A percentile compares a stretch with the other conserved stretches of the same genome.
Evolutionary conservation across 208 protist genomes (phyloP).

Genomic region (Trypanosoma theileri): DNA sequence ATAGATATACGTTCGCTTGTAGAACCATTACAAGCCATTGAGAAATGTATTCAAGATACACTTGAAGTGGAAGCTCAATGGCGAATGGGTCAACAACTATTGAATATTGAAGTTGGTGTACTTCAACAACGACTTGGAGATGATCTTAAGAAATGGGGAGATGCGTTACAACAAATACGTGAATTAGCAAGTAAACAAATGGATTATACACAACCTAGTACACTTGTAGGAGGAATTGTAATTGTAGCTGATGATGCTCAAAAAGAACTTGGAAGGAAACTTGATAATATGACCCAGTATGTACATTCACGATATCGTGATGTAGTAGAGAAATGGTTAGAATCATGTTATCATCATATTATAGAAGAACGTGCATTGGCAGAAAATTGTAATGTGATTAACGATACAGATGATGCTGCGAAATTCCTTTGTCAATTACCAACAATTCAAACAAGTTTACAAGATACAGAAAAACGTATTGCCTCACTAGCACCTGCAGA

Average conservation of each 20-base stretch:
- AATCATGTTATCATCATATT: conserved; percentile 50
- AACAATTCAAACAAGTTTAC: conserved; percentile 73
- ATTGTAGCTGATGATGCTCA: conserved; percentile 84
- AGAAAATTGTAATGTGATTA: conserved; percentile 92
- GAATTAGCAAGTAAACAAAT: conserved; percentile 67
- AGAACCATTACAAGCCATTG: conserved; percentile 77
- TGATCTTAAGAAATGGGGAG: conserved; percentile 73
- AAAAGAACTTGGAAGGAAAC: conserved; percentile 76
- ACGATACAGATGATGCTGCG: conserved; percentile 65
- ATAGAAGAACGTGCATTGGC: conserved; percentile 56
- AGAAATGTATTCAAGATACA: conserved; percentile 73
- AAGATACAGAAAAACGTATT: conserved; percentile 58
- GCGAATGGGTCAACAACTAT: conserved; percentile 80
- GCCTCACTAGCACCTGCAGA: conserved; percentile 76
- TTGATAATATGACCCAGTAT: conserved; percentile 80
- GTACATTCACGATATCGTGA: conserved; percentile 82
- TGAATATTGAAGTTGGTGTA: conserved; percentile 77
- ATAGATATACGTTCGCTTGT: conserved; percentile 44
- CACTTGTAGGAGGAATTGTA: conserved; percentile 79
- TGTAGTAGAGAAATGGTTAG: conserved; percentile 70
- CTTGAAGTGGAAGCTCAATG: conserved; percentile 78
- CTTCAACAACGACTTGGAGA: conserved; percentile 82
- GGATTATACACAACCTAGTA: conserved; percentile 89
- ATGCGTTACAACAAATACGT: conserved; percentile 63
- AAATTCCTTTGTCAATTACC: conserved; percentile 68